Base-by-base conservation (phyloP, 1,284 basidiomycete genomes). In the Ustilago curta region DNA sequence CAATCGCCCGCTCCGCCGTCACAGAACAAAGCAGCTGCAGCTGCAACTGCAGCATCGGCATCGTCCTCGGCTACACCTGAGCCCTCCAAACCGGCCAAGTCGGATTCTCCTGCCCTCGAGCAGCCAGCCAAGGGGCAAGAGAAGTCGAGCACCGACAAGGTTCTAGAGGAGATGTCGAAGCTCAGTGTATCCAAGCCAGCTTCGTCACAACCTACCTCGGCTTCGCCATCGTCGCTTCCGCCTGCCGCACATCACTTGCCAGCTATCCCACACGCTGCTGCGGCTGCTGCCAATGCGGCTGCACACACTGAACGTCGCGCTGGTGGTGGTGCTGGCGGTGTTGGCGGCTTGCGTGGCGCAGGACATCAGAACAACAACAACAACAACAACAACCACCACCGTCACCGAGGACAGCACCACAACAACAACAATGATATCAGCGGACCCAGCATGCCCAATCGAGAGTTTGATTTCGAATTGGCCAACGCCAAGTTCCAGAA, bases 401-500 rank as follows among this genome's bases (percentile, higher is more conserved):
- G 45, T 48, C 27, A 48, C 16, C 37, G 53, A 12, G 40, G 27
- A 21, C 42, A 19, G 21, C 42, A 43, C 21, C 23, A 37, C 23
- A 31, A 31, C 45, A 31, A 31, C 45, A 23, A 40, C 45, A 25
- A 42, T 42, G 57, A 66, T 2, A 44, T 60, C 14, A 50, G 56
- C 23, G 71, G 71, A 23, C 68, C 71, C 1, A 61, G 58, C 31
- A 73, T 82, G 45, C 80, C 80, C 3, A 63, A 70, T 50, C 55
- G 59, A 16, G 83, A 84, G 39, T 84, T 79, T 40, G 83, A 84
- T 51, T 84, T 84, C 52, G 83, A 80, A 59, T 73, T 59, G 7
- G 81, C 82, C 21, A 84, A 84, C 61, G 81, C 82, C 21, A 78
- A 76, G 55, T 84, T 84, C 62, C 57, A 65, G 39, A 83, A 83